These are phyloP conservation scores for Yamagishiella unicocca DNA, from an alignment of 139 green algal species.

Conservation along the genomic window DNA sequence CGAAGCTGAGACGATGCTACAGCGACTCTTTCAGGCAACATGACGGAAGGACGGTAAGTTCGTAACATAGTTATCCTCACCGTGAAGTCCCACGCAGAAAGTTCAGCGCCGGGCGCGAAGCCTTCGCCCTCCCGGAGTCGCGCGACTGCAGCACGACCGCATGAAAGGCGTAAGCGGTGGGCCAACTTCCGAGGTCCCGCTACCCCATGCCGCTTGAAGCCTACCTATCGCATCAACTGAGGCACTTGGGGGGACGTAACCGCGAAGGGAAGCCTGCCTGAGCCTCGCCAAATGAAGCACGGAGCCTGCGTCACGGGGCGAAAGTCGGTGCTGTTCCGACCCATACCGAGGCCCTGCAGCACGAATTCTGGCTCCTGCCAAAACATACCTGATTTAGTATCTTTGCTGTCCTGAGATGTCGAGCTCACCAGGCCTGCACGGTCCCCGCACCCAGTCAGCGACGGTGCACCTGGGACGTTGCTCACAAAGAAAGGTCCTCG, in stretches of 20 bases:
- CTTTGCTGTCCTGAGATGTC: conserved; percentile 15
- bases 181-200: background rate
- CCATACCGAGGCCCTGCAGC: background rate
- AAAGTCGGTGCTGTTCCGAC: background rate
- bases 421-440: conserved; percentile 15
- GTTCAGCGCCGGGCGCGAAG: conserved; percentile 20
- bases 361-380: background rate
- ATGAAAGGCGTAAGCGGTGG: conserved; percentile 1
- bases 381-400: conserved; percentile 9
- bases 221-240: conserved; percentile 26
- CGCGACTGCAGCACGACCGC: conserved; percentile 30
- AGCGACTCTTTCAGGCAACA: conserved; percentile 11
- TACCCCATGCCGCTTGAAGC: background rate
- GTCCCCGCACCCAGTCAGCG: conserved; percentile 5
- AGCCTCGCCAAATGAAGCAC: conserved; percentile 10
- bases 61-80: background rate
- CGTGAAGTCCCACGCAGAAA: conserved; percentile 27
- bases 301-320: background rate
- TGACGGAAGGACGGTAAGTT: too few relatives aligned
- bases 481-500: background rate
- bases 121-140: conserved; percentile 38
- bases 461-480: conserved; percentile 8
- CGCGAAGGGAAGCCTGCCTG: conserved; percentile 19
- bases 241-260: conserved; percentile 30
- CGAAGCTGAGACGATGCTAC: conserved; percentile 27